Base-by-base conservation (phyloP, 2,329 filamentous ascomycete species). In the Aureobasidium sp. region DNA sequence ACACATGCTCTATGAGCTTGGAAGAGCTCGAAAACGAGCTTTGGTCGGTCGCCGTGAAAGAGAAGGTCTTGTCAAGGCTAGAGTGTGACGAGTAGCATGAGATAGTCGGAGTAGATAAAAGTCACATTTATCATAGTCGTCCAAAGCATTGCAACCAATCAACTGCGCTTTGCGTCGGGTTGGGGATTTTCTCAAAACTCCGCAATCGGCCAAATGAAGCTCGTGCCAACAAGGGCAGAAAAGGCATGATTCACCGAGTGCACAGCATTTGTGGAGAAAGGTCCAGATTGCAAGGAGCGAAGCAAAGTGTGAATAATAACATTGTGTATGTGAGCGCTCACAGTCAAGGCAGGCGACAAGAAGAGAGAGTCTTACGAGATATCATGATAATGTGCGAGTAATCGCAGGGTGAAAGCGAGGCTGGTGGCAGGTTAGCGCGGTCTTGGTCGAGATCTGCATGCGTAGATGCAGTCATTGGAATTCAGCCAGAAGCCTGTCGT, bases 211-310 rank as follows among this genome's bases (percentile, higher is more conserved):
- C 45, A 48, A 19, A 12, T 11, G 14, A 37, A 27, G 44, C 44
- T 48, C 45, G 34, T n/a, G 17, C 45, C 45, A 49, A 48, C 7
- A 16, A 49, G 45, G 44, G 44, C 22, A 27, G n/a, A 34, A 10
- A 30, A n/a, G 44, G 14, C 11, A 41, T 51, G 48, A 51, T 41
- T 51, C 48, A 51, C 37, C 34, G 45, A 38, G 17, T 39, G 34
- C 44, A 35, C 29, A 29, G 30, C 21, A 21, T 39, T 25, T 50
- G 45, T 50, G 45, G 45, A 50, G 45, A 48, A 32, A 50, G 45
- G 48, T 34, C 27, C 25, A 51, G 48, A 41, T 40, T 41, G 45
- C 25, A 14, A 29, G 25, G 34, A 34, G 27, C 17, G 25, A 14
- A 41, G 37, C 24, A 32, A 24, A 6, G n/a, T n/a, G 24, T 41